Evolutionary conservation across 176 grass and related monocot genomes (phyloP), one percentile per base, ranked within the genome.

Genomic region (Carex kokanica): DNA sequence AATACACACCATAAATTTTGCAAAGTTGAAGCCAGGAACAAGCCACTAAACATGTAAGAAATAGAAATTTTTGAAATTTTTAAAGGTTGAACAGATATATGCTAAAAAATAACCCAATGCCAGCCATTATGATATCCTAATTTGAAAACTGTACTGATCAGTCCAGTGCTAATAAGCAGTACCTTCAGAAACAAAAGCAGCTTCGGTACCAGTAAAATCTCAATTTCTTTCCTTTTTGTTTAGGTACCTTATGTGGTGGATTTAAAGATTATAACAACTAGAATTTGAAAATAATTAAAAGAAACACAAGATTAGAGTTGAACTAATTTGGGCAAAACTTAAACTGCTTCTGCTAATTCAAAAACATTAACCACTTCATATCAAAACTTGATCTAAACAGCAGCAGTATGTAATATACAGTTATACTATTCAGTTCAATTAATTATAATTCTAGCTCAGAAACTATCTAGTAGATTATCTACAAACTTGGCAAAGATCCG

Each of bases 381-480:
- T n/a, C 32, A 69, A 27, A 69, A 18, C 32, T 68, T 13, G 25
- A 69, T 69, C 17, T 20, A 41, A 70, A 70, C 16, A 38, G n/a
- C 38, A 47, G 41, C 3, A 23, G 20, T 49, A 47, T 20, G 36
- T 38, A 38, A 38, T 38, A 38, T 38, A 38, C 36, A 38, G 36
- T 38, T 38, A 18, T 73, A 73, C 6, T 43, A 74, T 27, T 49
- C 41, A 43, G 51, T 25, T 25, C 20, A 52, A 11, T 25, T 4
- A 15, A 24, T 11, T 27, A 67, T 38, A 8, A 67, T 67, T 67
- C 64, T 67, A 36, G 2, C 64, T 51, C 41, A 24, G 21, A 51
- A 73, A 47, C n/a, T 13, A 73, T 73, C 69, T 51, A 73, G 20
- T 49, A 73, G 18, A 47, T 73, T 49, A 73, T 73, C 38, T 24